Evolutionary conservation across 139 green algal species (phyloP), one percentile per base, ranked within the genome.

Genomic region (Coccomyxa sp.): DNA sequence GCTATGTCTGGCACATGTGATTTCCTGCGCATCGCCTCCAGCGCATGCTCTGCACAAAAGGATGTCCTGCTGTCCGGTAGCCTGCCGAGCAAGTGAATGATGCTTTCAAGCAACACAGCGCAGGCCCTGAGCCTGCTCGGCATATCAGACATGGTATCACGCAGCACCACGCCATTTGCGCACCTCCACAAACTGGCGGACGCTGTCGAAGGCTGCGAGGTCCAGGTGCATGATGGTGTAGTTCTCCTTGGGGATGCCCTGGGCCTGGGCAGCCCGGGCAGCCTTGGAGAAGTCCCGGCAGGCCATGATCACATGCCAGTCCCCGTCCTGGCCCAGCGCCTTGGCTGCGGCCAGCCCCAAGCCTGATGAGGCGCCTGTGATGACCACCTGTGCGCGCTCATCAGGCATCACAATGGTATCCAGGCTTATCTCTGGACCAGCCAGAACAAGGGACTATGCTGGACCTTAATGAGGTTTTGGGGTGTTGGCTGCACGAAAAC

Each of bases 241-340:
- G 55, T 74, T 84, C 82, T 84, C 88, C 39, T 85, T 78, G 36
- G 92, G 85, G 68, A 96, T 88, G 81, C 89, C 88, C 40, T 24
- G 35, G 58, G 78, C 34, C 68, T 81, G 80, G 18, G 79, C 83
- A 22, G 83, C 81, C 10, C 36, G 71, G 75, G 92, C 85, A 9
- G 88, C 88, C 88, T 96, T 97, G 40, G 80, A 81, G 78, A 90
- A 94, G 87, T 96, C 88, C 55, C 93, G 81, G 78, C 79, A 86
- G 37, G 85, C 87, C 92, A 97, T 96, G 81, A 98, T 86, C 39
- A 98, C 93, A 80, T 96, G 91, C 91, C 93, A 97, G 29, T 96
- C 87, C 36, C 92, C 91, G 22, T 34, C 31, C 16, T 79, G 33
- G 8, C 31, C 74, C 18, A 79, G 75, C 55, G 36, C 27, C 72